These are phyloP conservation scores for Nakataea oryzae DNA, from an alignment of 2,329 filamentous ascomycete species.

Conservation along the genomic window DNA sequence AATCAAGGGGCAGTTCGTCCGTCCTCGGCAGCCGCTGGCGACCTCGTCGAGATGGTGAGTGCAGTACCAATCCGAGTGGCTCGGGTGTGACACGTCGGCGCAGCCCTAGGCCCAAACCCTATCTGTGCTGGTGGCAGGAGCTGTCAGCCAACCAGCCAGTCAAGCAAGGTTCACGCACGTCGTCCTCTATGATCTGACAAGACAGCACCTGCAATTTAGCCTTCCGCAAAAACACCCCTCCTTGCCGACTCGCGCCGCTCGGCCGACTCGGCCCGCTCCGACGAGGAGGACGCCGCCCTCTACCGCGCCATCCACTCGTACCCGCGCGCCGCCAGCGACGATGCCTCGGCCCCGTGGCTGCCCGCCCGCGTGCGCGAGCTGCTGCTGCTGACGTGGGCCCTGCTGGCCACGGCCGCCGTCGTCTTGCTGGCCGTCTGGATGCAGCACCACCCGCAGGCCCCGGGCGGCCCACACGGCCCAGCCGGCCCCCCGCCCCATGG, in stretches of 20 bases:
- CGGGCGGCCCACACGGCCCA: conserved; percentile 16
- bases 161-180: background rate
- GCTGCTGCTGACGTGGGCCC: conserved; percentile 70
- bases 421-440: conserved; percentile 70
- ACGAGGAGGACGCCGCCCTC: conserved; percentile 21
- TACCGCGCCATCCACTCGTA: conserved; percentile 10
- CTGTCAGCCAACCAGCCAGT: too few species aligned
- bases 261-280: conserved; percentile 17
- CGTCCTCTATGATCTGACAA: background rate
- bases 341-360: background rate
- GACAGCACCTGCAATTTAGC: conserved; percentile 10
- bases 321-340: background rate
- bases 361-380: conserved; percentile 47
- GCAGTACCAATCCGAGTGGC: too few species aligned
- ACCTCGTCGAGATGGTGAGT: background rate
- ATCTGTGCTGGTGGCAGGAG: background rate
- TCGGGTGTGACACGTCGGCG: background rate
- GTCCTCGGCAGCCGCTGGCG: background rate
- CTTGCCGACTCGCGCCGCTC: conserved; percentile 21
- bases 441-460: conserved; percentile 55
- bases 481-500: conserved; percentile 15
- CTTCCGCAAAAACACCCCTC: conserved; percentile 32
- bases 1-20: too few species aligned
- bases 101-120: background rate
- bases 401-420: conserved; percentile 68